These are phyloP conservation scores for Circinella umbellata DNA, from an alignment of 371 early-diverging fungal species.

Conservation along the genomic window DNA sequence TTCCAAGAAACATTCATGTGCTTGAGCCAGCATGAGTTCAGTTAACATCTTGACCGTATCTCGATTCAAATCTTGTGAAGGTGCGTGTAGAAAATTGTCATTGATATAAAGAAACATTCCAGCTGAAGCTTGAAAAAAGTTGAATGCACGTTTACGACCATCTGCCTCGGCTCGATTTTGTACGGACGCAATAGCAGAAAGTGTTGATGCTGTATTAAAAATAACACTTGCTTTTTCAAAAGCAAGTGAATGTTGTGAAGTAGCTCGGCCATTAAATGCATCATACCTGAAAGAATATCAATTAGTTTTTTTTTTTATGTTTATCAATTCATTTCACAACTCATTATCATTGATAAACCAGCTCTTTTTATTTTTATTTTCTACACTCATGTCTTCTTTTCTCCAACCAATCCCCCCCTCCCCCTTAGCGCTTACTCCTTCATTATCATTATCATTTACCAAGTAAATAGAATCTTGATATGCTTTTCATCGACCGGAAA, in stretches of 20 bases:
- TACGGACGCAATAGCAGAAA: conserved; percentile 72
- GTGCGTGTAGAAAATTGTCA: conserved; percentile 96
- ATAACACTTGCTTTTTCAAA: conserved; percentile 96
- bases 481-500: conserved; percentile 92
- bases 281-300: conserved; percentile 73
- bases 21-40: conserved; percentile 91
- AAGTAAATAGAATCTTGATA: conserved; percentile 86
- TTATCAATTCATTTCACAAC: too few species aligned
- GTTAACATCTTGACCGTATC: conserved; percentile 85
- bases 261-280: conserved; percentile 67
- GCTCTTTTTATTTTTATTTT: too few species aligned
- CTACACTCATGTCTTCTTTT: too few species aligned
- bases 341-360: too few species aligned
- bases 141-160: conserved; percentile 81
- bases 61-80: conserved; percentile 88
- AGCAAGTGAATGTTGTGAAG: conserved; percentile 86
- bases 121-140: conserved; percentile 92
- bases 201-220: conserved; percentile 89
- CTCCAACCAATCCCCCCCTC: too few species aligned
- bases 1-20: conserved; percentile 93
- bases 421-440: too few species aligned
- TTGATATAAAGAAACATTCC: conserved; percentile 93
- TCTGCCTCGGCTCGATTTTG: conserved; percentile 78
- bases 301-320: background rate
- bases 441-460: conserved; percentile 57